These are phyloP conservation scores for Amphichorda felina DNA, from an alignment of 2,329 filamentous ascomycete species.

Conservation along the genomic window DNA sequence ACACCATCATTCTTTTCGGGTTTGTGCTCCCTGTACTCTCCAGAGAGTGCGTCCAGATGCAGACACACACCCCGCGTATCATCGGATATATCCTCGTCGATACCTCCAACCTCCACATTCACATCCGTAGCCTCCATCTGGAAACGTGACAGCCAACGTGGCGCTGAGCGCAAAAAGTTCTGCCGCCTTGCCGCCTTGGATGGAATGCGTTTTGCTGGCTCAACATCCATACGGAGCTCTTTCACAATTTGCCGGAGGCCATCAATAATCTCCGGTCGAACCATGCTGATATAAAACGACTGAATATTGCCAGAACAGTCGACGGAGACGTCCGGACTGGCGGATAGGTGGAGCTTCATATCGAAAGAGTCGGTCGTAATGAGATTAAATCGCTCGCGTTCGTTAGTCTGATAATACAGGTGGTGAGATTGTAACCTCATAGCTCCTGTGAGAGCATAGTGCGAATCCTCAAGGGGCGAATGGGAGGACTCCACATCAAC, in stretches of 20 bases:
- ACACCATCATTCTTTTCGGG: conserved; percentile 58
- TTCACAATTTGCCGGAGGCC: conserved; percentile 84
- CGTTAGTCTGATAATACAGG: conserved; percentile 87
- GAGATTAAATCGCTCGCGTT: conserved; percentile 73
- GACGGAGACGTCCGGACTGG: conserved; percentile 76
- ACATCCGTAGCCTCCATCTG: conserved; percentile 82
- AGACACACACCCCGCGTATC: conserved; percentile 74
- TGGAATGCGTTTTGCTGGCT: conserved; percentile 41
- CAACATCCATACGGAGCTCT: conserved; percentile 62
- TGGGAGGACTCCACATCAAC: conserved; percentile 95
- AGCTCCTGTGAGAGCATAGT: conserved; percentile 77
- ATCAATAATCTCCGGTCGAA: conserved; percentile 84
- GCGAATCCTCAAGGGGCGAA: conserved; percentile 67
- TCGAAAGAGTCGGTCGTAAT: conserved; percentile 83
- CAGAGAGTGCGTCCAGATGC: conserved; percentile 77
- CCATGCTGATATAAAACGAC: conserved; percentile 80
- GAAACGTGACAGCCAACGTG: conserved; percentile 74
- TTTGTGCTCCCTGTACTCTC: conserved; percentile 79
- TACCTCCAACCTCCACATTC: conserved; percentile 79
- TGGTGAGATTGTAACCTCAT: conserved; percentile 77
- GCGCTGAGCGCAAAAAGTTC: conserved; percentile 68
- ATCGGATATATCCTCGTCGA: conserved; percentile 73
- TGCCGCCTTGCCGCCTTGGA: conserved; percentile 38
- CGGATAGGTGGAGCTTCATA: conserved; percentile 72
- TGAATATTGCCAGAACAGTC: conserved; percentile 69